Base-by-base conservation (phyloP, 352 stramenopile species). In the Sclerospora graminicola region DNA sequence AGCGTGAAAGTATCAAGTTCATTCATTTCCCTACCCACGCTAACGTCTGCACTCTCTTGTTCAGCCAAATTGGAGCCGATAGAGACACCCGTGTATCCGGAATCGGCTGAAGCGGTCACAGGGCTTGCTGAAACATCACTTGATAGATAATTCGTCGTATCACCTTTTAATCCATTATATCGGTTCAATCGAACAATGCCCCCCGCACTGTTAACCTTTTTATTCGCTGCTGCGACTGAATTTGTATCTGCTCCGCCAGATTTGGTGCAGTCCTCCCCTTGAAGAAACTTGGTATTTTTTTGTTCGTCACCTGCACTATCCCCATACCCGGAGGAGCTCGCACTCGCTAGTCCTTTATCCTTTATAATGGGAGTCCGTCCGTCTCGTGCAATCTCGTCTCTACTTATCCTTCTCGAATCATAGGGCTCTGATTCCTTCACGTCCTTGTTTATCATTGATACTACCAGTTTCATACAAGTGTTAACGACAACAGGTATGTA, bases 351-450 rank as follows among this genome's bases (percentile, higher is more conserved):
- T 36, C 18, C 27, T 18, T 37, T 3, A 33, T 36, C 8, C 30
- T 8, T 64, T 35, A 21, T 45, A 3, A 31, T 20, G n/a, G 42
- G 41, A 34, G 18, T 48, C n/a, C 45, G 51, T 8, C 44, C 45
- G n/a, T 51, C 42, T 6, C 20, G 32, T 9, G 15, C 38, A 30
- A 58, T 26, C 28, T 55, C 56, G 20, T 35, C 48, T 41, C 46
- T 50, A 2, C 47, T 47, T 14, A 54, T 45, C 32, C 28, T 43
- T 8, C 23, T 62, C 46, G 54, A 45, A 2, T 35, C 46, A 29
- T 62, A 33, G n/a, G 58, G 42, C 30, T 65, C 26, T 11, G 51
- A 28, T 30, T 65, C 51, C n/a, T 50, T 51, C 40, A 47, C 41
- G 18, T 54, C 41, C 23, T 36, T 32, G 27, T 65, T 32, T 14